Evolutionary conservation across 805 yeast species (phyloP), one percentile per base, ranked within the genome.

Genomic region (Candida vartiovaarae): DNA sequence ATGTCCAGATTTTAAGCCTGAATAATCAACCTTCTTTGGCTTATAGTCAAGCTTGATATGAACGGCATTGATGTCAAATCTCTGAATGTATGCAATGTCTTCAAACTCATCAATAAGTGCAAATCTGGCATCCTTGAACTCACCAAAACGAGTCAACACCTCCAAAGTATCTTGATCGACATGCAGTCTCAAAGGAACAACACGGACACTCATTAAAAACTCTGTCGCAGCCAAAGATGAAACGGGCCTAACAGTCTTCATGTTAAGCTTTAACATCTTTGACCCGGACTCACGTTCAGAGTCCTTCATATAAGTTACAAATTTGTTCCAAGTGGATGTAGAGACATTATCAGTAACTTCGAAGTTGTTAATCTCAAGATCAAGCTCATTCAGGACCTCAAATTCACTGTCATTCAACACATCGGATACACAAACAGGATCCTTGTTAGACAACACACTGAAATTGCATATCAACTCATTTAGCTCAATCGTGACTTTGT

Each of bases 111-210:
- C 71, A n/a, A 79, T 71, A 11, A 84, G 64, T 4, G 74, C 73
- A 57, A 85, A 84, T 45, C 93, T 63, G 2, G 66, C 52, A 55
- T 86, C 95, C 55, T 78, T 82, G 59, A 93, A 93, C 47, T 81
- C 89, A 31, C 84, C 78, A 63, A 88, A 93, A 32, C 96, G 68
- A 0, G 79, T 76, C 30, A 89, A 53, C 51, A 91, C 90, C 44
- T 89, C 96, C 20, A 89, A 67, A 0, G 97, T 86, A 56, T 91
- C 98, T 60, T 93, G 99, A 61, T 93, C 98, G 36, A 93, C 79
- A 59, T 87, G 88, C 11, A 93, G 62, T 41, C 96, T 68, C 36
- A 93, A 56, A 0, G 99, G 99, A 20, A 84, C 65, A 0, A 87
- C 63, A 36, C 70, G 57, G 1, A 80, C 67, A 26, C 70, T 64